phyloP scores from a whole-genome alignment of 805 yeast genomes.

The Metschnikowia anglica region DNA sequence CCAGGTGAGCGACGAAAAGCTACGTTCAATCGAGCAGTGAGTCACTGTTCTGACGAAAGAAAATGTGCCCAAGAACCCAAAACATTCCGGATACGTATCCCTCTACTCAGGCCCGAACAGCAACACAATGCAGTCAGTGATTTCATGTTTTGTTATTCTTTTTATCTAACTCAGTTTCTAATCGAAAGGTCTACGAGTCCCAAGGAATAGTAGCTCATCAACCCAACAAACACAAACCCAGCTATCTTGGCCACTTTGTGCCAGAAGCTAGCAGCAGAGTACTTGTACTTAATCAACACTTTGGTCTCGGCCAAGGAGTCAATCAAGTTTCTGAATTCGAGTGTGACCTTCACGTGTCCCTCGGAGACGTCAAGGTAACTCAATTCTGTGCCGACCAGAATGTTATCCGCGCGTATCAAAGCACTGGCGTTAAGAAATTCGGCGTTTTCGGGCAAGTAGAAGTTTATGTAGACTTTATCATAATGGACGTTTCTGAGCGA shows the following conservation, averaged over 20 bases:
- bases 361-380: slow-evolving; percentile 70
- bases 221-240: slow-evolving; percentile 57
- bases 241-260: slow-evolving; percentile 69
- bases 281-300: slow-evolving; percentile 62
- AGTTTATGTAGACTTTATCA: slow-evolving; percentile 54
- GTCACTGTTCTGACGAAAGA: background rate
- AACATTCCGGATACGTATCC: too few relatives aligned
- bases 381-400: slow-evolving; percentile 36
- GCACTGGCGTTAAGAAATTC: slow-evolving; percentile 53
- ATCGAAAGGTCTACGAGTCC: slow-evolving; percentile 37
- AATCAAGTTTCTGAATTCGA: slow-evolving; percentile 59
- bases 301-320: slow-evolving; percentile 63
- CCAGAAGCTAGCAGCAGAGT: slow-evolving; percentile 50
- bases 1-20: slow-evolving; percentile 36
- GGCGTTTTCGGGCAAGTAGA: slow-evolving; percentile 89
- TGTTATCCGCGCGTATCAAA: slow-evolving; percentile 46
- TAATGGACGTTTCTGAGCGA: slow-evolving; percentile 73
- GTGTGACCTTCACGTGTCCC: slow-evolving; percentile 75
- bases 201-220: slow-evolving; percentile 52
- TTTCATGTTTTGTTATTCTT: background rate
- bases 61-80: background rate
- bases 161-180: slow-evolving; percentile 6
- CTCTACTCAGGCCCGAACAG: too few relatives aligned
- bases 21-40: slow-evolving; percentile 3
- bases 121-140: too few relatives aligned